Conservation (phyloP, 306 rosid species). For the Morella rubra region DNA sequence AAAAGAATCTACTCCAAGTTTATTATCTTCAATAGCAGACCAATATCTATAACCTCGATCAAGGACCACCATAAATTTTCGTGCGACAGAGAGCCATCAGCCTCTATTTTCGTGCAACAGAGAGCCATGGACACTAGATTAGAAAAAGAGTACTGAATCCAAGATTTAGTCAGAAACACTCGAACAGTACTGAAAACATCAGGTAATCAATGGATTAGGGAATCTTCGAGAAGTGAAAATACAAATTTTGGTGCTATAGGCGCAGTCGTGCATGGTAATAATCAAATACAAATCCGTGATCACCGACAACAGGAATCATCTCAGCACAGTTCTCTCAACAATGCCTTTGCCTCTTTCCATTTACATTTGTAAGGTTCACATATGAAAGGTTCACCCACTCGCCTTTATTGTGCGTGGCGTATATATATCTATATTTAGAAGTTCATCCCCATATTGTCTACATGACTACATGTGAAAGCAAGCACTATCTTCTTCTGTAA, state of each 20-base stretch:
- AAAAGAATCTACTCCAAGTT: neutral
- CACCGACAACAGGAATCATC: conserved; percentile 12
- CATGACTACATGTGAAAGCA: no score
- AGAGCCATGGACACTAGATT: no score
- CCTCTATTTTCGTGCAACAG: neutral
- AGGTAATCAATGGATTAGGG: neutral
- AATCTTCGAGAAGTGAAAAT: conserved; percentile 8
- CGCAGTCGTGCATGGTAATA: neutral
- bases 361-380: neutral
- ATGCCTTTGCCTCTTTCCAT: neutral
- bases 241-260: conserved; percentile 4
- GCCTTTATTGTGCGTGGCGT: neutral
- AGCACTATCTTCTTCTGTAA: no score
- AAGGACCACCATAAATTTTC: neutral
- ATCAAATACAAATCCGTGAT: neutral
- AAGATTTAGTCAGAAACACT: neutral
- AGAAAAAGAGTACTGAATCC: neutral
- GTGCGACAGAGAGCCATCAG: neutral
- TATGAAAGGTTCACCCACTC: neutral
- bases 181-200: no score
- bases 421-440: no score
- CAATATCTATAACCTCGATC: no score
- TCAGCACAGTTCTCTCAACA: conserved; percentile 10
- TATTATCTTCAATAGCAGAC: neutral
- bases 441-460: no score